Base-by-base conservation (phyloP, 2,329 filamentous ascomycete species). In the Plenodomus tracheiphilus region DNA sequence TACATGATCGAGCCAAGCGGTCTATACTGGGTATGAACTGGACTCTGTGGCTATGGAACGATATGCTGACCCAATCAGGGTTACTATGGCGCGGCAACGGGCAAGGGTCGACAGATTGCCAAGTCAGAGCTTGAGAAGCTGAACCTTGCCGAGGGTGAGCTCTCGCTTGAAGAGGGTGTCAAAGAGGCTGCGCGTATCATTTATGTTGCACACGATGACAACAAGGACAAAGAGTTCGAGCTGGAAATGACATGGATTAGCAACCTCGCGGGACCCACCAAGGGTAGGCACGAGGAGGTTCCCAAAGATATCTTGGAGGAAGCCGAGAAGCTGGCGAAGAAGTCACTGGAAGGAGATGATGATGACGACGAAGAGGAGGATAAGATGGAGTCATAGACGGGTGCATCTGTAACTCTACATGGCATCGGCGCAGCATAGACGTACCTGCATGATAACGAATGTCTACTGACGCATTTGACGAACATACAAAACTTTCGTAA, bases 1-100 rank as follows among this genome's bases (percentile, higher is more conserved):
- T 99, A 97, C 82, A 99, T 99, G 94, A 93, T 99, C 64, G 94
- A 99, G 80, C 94, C 94, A 36, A 96, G 91, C 68, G 94, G 94
- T 47, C 78, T 93, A 61, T 97, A 96, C 81, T 99, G 94, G 94
- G 83, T 85, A 78, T 44, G 76, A 58, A 25, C 17, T 22, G 15
- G 3, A 15, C 11, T 9, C 1, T 1, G 5, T 34, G 40, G 36
- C 15, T 8, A 17, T 10, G 18, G 19, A n/a, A 16, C 5, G 34
- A 20, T 39, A 36, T 50, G 47, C 54, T 45, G 40, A 49, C 30
- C 37, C n/a, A 19, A 19, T 22, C 45, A 85, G 83, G 94, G 94
- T 51, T 99, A 99, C 82, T 97, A 97, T 74, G 94, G 94, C 64
- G 94, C 94, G 34, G 94, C 94, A 41, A 97, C 94, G 13, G 94